phyloP scores from a whole-genome alignment of 176 grass and related monocot species.

The Canna indica region DNA sequence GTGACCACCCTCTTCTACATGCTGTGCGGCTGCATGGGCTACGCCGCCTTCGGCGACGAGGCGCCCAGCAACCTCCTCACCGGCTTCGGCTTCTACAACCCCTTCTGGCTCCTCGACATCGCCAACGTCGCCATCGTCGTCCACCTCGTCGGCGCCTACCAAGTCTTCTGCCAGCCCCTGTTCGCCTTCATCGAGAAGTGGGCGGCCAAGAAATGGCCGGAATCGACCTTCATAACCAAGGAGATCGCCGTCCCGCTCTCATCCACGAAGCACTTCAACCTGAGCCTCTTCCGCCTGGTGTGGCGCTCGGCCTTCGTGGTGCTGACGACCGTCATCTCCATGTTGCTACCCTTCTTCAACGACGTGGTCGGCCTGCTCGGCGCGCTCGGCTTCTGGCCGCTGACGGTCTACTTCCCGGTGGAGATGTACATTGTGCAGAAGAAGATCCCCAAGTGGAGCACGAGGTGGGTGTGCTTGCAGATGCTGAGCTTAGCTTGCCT shows the following conservation, averaged over 20 bases:
- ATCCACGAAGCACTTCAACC: slow-evolving; percentile 6
- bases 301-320: slow-evolving; percentile 63
- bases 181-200: slow-evolving; percentile 71
- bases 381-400: slow-evolving; percentile 84
- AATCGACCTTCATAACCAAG: slow-evolving; percentile 39
- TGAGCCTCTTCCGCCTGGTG: slow-evolving; percentile 39
- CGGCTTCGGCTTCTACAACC: slow-evolving; percentile 88
- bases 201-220: slow-evolving; percentile 43
- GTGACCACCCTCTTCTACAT: slow-evolving; percentile 81
- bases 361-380: slow-evolving; percentile 69
- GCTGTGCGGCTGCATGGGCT: slow-evolving; percentile 78
- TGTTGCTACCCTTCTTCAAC: slow-evolving; percentile 83
- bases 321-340: slow-evolving; percentile 52
- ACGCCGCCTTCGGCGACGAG: slow-evolving; percentile 74
- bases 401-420: slow-evolving; percentile 90
- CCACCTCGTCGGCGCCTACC: slow-evolving; percentile 73
- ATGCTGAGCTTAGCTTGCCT: slow-evolving; percentile 36
- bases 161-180: slow-evolving; percentile 71
- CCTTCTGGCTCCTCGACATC: slow-evolving; percentile 82
- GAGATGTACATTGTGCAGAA: slow-evolving; percentile 85
- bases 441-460: slow-evolving; percentile 22
- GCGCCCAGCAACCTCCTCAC: slow-evolving; percentile 81
- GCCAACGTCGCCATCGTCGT: slow-evolving; percentile 80
- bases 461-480: slow-evolving; percentile 6
- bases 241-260: slow-evolving; percentile 23